phyloP scores from a whole-genome alignment of 2,329 filamentous ascomycete genomes.

The Hysterium pulicare region DNA sequence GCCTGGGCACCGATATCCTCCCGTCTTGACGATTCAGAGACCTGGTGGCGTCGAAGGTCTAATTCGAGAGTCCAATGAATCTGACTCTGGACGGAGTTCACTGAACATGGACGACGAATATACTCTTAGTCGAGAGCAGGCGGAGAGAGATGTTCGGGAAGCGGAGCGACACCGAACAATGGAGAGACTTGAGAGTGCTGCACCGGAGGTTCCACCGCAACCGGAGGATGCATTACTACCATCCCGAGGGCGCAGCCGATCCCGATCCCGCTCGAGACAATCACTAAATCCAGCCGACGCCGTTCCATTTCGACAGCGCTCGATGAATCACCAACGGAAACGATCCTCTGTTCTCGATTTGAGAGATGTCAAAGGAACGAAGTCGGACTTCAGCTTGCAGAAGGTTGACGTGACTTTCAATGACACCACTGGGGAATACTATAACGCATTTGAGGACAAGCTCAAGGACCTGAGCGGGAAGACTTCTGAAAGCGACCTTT shows the following conservation, averaged over 20 bases:
- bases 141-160: not conserved
- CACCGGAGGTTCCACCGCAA: not conserved
- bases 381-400: slow-evolving; percentile 59
- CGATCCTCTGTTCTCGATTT: slow-evolving; percentile 43
- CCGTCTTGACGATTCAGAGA: not conserved
- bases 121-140: not conserved
- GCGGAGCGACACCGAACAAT: not conserved
- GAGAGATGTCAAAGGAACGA: slow-evolving; percentile 56
- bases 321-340: not conserved
- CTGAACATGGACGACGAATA: not conserved
- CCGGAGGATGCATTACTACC: not conserved
- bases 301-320: not conserved
- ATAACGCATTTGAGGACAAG: slow-evolving; percentile 55
- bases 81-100: not conserved
- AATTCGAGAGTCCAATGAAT: not conserved
- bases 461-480: slow-evolving; percentile 53
- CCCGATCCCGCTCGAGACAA: not conserved
- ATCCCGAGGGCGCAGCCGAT: not conserved
- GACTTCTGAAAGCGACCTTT: slow-evolving; percentile 55
- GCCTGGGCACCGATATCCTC: slow-evolving; percentile 1
- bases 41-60: not conserved
- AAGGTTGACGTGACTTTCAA: slow-evolving; percentile 65
- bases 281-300: not conserved
- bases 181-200: not conserved
- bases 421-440: slow-evolving; percentile 60